phyloP scores from a whole-genome alignment of 345 rosid genomes.

The Arabidopsis suecica region DNA sequence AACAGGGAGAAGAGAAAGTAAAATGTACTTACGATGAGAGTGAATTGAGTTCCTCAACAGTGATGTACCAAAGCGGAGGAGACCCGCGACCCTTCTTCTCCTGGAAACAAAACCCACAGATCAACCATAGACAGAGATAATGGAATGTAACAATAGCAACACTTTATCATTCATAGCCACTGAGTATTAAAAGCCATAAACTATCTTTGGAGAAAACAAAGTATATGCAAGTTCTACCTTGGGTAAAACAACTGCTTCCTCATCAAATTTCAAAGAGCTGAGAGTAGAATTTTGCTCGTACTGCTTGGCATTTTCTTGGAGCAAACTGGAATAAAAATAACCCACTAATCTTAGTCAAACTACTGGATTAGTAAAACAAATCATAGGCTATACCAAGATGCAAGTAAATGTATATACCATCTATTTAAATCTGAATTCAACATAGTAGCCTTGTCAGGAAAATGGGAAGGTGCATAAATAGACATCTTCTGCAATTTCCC shows the following conservation, averaged over 20 bases:
- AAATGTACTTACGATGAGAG: conserved; percentile 64
- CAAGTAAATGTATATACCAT: conserved; percentile 47
- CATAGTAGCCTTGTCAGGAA: conserved; percentile 52
- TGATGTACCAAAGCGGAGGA: conserved; percentile 78
- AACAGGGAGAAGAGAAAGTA: neutral
- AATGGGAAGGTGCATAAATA: conserved; percentile 54
- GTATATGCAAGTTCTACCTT: conserved; percentile 55
- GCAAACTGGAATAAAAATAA: conserved; percentile 52
- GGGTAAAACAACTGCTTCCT: conserved; percentile 57
- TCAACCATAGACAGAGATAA: neutral
- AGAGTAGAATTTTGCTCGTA: conserved; percentile 37
- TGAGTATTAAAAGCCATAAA: neutral
- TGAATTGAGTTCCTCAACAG: conserved; percentile 71
- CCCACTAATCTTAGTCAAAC: neutral
- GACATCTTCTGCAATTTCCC: conserved; percentile 73
- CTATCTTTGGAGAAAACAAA: neutral
- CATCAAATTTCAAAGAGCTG: conserved; percentile 50
- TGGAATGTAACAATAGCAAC: neutral
- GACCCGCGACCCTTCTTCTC: conserved; percentile 82
- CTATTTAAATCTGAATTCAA: conserved; percentile 53
- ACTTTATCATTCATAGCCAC: neutral
- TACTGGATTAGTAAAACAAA: neutral
- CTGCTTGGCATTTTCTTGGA: conserved; percentile 49
- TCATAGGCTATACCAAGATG: neutral
- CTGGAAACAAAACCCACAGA: conserved; percentile 44